These are phyloP conservation scores for Epichloe glyceriae DNA, from an alignment of 2,329 filamentous ascomycete species.

Conservation along the genomic window DNA sequence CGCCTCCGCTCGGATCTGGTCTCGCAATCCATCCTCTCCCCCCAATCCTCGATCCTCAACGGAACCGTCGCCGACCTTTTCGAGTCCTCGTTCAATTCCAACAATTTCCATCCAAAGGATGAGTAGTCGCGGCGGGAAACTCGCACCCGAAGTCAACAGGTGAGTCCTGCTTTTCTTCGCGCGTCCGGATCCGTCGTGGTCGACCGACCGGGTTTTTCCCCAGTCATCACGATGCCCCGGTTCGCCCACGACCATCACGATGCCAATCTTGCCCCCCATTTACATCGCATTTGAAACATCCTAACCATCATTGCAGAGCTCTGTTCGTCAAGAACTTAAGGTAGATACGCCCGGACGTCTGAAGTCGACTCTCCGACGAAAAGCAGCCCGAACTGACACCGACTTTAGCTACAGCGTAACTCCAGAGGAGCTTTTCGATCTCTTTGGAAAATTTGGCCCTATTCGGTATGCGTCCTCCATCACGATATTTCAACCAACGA, in stretches of 20 bases:
- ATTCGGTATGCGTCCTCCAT: conserved; percentile 56
- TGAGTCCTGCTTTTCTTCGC: conserved; percentile 25
- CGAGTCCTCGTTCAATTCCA: conserved; percentile 18
- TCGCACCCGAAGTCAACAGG: conserved; percentile 99
- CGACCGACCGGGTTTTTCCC: background rate
- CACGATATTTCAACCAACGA: background rate
- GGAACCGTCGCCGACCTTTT: conserved; percentile 11
- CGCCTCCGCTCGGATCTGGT: conserved; percentile 18
- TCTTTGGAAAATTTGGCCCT: conserved; percentile 94
- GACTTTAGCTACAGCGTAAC: conserved; percentile 87
- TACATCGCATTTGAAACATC: conserved; percentile 4
- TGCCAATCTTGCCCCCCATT: background rate
- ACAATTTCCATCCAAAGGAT: conserved; percentile 53
- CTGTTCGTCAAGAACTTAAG: conserved; percentile 99
- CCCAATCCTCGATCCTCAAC: conserved; percentile 11
- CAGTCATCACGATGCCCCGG: background rate
- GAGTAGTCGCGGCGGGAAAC: conserved; percentile 93
- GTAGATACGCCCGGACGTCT: conserved; percentile 31
- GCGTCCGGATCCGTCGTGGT: background rate
- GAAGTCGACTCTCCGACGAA: background rate
- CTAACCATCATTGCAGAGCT: conserved; percentile 52
- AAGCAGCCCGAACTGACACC: conserved; percentile 3
- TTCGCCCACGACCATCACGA: background rate
- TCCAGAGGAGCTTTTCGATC: conserved; percentile 93
- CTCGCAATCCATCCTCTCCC: conserved; percentile 16